Base-by-base conservation (phyloP, 176 grass and related monocot genomes). In the Ensete ventricosum region DNA sequence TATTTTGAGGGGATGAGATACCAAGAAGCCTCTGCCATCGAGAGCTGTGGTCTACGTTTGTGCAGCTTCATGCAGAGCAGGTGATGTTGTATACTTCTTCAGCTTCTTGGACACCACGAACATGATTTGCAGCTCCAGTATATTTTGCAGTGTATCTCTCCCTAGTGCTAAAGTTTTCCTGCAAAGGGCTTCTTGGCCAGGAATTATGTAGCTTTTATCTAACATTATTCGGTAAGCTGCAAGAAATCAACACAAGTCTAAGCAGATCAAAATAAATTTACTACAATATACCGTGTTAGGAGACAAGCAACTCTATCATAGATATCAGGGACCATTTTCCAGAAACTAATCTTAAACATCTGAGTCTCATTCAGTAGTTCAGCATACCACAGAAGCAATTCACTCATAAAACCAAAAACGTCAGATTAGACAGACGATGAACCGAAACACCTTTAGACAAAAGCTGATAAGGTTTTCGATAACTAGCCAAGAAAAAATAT, bases 81-180 rank as follows among this genome's bases (percentile, higher is more conserved):
- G 86, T 89, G 14, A 98, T 98, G 71, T 93, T 89, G 74, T 98
- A 82, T 76, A 89, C 88, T 89, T 98, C 82, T 93, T 98, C 50
- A 98, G 75, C 68, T 93, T 98, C 84, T 98, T 98, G 1, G 90
- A 85, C 49, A 93, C 86, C 54, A 98, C 84, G 69, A 93, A 93
- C 94, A 98, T 98, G 70, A 84, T 86, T 86, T 17, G 84, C 94
- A 55, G 90, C 90, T 50, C 94, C 94, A 89, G 83, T 85, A 62
- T 98, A 98, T 82, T 92, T 93, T 55, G 85, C 90, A 48, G 86
- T 75, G 86, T 91, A 83, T 78, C 86, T 86, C 73, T 98, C 84
- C 1, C 73, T 81, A 73, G 63, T 84, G 76, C 90, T 91, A 76
- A 98, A 98, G 83, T 98, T 98, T 98, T 22, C 94, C 94, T 98